Evolutionary conservation across 305 asterid species (phyloP).

Genomic region (Euphrasia arctica): DNA sequence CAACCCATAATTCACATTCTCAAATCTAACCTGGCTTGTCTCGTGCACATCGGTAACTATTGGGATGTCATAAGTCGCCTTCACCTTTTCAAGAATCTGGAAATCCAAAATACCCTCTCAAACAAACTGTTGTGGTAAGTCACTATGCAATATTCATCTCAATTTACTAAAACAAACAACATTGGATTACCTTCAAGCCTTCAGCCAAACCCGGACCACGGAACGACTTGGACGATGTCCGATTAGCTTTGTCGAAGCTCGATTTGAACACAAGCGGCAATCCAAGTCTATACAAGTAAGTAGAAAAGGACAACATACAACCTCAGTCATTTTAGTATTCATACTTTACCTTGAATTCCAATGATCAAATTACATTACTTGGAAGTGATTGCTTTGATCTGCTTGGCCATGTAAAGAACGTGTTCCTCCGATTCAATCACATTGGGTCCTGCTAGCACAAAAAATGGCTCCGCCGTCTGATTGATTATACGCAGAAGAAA

Average conservation of each 20-base stretch:
- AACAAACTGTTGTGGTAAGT: not conserved
- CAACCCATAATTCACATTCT: slow-evolving; percentile 1
- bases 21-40: slow-evolving; percentile 54
- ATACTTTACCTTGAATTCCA: not conserved
- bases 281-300: slow-evolving; percentile 55
- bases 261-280: slow-evolving; percentile 76
- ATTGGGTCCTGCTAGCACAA: slow-evolving; percentile 86
- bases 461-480: slow-evolving; percentile 77
- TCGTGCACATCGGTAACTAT: slow-evolving; percentile 90
- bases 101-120: slow-evolving; percentile 5
- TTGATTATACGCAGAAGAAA: not conserved
- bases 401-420: slow-evolving; percentile 81
- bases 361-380: slow-evolving; percentile 40
- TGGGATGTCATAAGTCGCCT: slow-evolving; percentile 66
- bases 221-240: slow-evolving; percentile 82
- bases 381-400: slow-evolving; percentile 62
- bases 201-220: slow-evolving; percentile 81
- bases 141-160: not conserved
- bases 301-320: slow-evolving; percentile 18
- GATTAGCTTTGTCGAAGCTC: slow-evolving; percentile 83
- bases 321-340: not conserved
- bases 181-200: slow-evolving; percentile 61
- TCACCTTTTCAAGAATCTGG: slow-evolving; percentile 91
- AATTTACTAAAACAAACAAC: not conserved
- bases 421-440: slow-evolving; percentile 98